Percentiles rank a stretch among this genome's conserved stretches.
phyloP scores from a whole-genome alignment of 2,329 filamentous ascomycete species.

The Aspergillus viridinutans region DNA sequence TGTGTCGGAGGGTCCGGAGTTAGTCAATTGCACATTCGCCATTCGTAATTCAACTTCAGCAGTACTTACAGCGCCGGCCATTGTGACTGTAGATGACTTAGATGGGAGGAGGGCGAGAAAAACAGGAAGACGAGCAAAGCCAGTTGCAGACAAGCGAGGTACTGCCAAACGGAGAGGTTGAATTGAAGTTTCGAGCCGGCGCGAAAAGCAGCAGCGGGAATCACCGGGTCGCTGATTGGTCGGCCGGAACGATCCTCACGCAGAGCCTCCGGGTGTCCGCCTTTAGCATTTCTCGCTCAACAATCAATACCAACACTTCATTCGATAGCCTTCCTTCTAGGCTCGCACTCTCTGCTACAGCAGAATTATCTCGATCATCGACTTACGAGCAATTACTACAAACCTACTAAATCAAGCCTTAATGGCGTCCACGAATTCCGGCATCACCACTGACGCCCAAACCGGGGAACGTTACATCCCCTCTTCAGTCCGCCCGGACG shows the following conservation, averaged over 20 bases:
- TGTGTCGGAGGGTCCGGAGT: constrained; percentile 31
- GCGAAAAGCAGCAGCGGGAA: constrained; percentile 35
- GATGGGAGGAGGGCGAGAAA: constrained; percentile 17
- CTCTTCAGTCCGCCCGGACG: constrained; percentile 78
- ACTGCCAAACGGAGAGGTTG: constrained; percentile 21
- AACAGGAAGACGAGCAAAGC: constrained; percentile 19
- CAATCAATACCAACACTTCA: background rate
- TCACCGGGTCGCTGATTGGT: constrained; percentile 38
- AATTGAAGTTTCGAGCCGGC: constrained; percentile 29
- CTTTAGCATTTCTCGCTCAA: constrained; percentile 1
- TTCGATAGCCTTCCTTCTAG: background rate
- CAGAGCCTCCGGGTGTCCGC: constrained; percentile 23
- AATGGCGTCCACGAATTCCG: constrained; percentile 58
- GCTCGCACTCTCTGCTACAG: background rate
- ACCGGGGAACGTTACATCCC: constrained; percentile 87
- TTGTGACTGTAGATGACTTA: constrained; percentile 40
- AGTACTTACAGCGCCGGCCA: constrained; percentile 54
- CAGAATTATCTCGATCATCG: background rate
- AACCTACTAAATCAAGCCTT: constrained; percentile 15
- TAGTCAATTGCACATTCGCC: constrained; percentile 30
- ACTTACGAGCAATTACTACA: background rate
- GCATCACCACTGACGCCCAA: constrained; percentile 70
- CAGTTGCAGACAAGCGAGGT: constrained; percentile 3
- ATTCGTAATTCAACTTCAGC: constrained; percentile 30
- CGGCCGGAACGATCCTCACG: constrained; percentile 10